Conservation (phyloP, 129 eudicot species). For the Saposhnikovia divaricata region DNA sequence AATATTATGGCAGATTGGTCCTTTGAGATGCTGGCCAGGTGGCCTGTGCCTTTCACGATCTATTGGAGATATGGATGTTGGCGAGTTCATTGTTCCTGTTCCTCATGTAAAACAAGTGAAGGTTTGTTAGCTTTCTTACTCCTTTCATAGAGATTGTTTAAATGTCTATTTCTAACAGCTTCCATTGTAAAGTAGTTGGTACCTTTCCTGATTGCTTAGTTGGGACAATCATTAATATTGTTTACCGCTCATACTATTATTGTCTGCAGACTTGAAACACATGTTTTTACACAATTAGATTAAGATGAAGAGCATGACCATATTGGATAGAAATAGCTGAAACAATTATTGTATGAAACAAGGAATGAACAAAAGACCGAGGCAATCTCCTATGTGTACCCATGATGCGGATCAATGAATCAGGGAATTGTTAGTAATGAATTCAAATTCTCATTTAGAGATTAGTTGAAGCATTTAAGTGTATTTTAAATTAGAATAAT, state of each 20-base stretch:
- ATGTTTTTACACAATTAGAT: neutral
- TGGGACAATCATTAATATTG: neutral
- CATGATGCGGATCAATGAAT: neutral
- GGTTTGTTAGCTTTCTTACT: slow-evolving; percentile 42
- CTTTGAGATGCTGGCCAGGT: slow-evolving; percentile 99
- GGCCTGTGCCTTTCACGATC: slow-evolving; percentile 96
- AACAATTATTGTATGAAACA: neutral
- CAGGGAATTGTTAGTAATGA: neutral
- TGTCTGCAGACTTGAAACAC: neutral
- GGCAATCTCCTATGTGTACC: neutral
- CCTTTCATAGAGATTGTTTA: neutral
- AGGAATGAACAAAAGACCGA: neutral
- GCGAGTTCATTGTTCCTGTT: slow-evolving; percentile 93
- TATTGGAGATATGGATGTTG: slow-evolving; percentile 95
- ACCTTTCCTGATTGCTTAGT: neutral
- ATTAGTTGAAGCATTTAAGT: neutral
- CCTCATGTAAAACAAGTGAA: slow-evolving; percentile 97
- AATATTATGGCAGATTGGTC: slow-evolving; percentile 34
- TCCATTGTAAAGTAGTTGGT: neutral
- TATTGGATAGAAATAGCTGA: neutral
- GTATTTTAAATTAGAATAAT: neutral
- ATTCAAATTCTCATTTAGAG: too few relatives aligned
- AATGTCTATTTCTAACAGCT: neutral
- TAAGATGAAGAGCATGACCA: neutral
- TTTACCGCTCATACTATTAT: neutral